Conservation (phyloP, 1,284 basidiomycete genomes). For the Tylopilus sp. region DNA sequence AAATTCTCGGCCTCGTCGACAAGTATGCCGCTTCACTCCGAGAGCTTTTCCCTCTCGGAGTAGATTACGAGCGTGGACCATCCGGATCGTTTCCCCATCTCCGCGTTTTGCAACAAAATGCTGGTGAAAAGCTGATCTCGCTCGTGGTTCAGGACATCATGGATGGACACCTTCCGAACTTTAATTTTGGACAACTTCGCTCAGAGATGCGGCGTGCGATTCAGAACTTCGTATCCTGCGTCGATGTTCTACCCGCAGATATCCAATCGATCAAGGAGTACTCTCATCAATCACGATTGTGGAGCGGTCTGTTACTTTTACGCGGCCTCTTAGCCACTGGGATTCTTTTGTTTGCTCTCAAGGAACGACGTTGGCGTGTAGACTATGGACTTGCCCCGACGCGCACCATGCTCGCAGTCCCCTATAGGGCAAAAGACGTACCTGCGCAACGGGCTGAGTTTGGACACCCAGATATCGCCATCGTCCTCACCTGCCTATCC, state of each 20-base stretch:
- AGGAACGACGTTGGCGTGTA: constrained; percentile 59
- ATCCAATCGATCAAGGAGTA: constrained; percentile 22
- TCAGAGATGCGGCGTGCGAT: constrained; percentile 25
- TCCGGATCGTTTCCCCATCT: constrained; percentile 44
- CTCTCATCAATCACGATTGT: constrained; percentile 29
- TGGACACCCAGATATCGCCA: constrained; percentile 61
- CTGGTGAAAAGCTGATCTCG: constrained; percentile 33
- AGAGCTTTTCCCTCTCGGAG: constrained; percentile 26
- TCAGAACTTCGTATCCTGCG: constrained; percentile 31
- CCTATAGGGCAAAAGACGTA: constrained; percentile 62
- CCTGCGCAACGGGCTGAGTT: constrained; percentile 61
- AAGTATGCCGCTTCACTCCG: constrained; percentile 18
- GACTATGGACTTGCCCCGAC: constrained; percentile 58
- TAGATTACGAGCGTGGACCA: constrained; percentile 13
- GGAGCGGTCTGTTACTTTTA: constrained; percentile 51
- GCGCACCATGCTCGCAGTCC: constrained; percentile 60
- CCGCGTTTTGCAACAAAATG: constrained; percentile 42
- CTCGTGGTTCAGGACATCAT: constrained; percentile 37
- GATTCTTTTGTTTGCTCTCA: constrained; percentile 52
- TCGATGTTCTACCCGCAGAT: constrained; percentile 28
- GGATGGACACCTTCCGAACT: constrained; percentile 32
- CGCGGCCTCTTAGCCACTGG: constrained; percentile 57
- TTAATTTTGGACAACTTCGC: constrained; percentile 29
- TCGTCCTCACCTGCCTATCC: constrained; percentile 57
- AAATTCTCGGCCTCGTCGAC: constrained; percentile 45